Evolutionary conservation across 1,284 basidiomycete species (phyloP), one percentile per base, ranked within the genome.

Genomic region (Gomphus sp.): DNA sequence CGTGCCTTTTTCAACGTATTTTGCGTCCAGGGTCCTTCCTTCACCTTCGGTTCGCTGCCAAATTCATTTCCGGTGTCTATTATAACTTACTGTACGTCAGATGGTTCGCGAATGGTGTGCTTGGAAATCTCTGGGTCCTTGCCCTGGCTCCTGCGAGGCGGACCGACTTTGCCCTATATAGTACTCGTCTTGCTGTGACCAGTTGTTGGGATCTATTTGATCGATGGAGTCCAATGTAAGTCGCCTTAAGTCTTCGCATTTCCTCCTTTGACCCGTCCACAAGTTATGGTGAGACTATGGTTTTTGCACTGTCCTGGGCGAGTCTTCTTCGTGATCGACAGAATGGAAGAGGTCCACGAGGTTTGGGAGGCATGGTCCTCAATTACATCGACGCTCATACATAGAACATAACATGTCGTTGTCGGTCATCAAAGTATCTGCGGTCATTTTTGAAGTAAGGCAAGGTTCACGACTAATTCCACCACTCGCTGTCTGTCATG

Each of bases 41-140:
- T 11, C 53, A 25, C 16, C 22, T 53, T 16, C 53, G 62, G 62
- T 62, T 25, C 6, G 52, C 16, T 39, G n/a, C 34, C 52, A 6
- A 18, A n/a, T 43, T 22, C 36, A 34, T 31, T 14, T n/a, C 7
- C 22, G 41, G 22, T 28, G 52, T 37, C 11, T 22, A 16, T 33
- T 34, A 28, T 11, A 36, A 16, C n/a, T 36, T 22, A 49, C 11
- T 36, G 9, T 14, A 52, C 16, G 36, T 8, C 52, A 63, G 62
- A 28, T 63, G 62, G 62, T 28, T 63, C 11, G 41, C 54, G 2
- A 63, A 61, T 50, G 62, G 61, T 3, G 47, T 59, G 7, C 25
- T 62, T 10, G 57, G 53, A 14, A 62, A 58, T 33, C 39, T 63
- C 6, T 63, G 62, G 62, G 57, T 63, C 34, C 49, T 63, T n/a